These are phyloP conservation scores for Globisporangium okanoganense DNA, from an alignment of 352 stramenopile species.

Conservation along the genomic window DNA sequence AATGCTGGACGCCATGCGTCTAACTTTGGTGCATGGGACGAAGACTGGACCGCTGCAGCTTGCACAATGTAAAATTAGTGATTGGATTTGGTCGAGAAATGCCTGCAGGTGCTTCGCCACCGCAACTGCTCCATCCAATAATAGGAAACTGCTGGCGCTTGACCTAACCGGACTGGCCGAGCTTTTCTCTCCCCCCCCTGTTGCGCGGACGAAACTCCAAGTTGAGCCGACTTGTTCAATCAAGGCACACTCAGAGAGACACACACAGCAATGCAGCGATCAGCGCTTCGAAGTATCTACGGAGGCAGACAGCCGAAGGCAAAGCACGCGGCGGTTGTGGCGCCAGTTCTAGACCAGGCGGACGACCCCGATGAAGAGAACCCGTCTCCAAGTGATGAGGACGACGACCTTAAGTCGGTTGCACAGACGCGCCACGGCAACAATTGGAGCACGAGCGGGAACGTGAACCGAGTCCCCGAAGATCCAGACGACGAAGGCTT, in stretches of 20 bases:
- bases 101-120: too few species aligned
- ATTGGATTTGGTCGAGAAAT: background rate
- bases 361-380: conserved; percentile 25
- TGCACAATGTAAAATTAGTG: background rate
- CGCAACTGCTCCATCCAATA: conserved; percentile 7
- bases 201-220: background rate
- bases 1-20: background rate
- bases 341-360: conserved; percentile 40
- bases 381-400: conserved; percentile 8
- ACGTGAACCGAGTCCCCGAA: conserved; percentile 9
- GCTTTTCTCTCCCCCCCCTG: background rate
- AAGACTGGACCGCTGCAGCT: background rate
- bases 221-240: background rate
- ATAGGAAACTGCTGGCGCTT: background rate
- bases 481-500: conserved; percentile 11
- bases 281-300: conserved; percentile 40
- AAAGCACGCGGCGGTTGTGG: conserved; percentile 50
- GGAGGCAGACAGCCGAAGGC: conserved; percentile 27
- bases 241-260: background rate
- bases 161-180: background rate
- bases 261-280: conserved; percentile 28
- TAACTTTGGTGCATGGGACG: background rate
- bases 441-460: conserved; percentile 5
- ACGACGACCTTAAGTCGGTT: background rate
- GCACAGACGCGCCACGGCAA: background rate